Evolutionary conservation across 1,284 basidiomycete species (phyloP), one percentile per base, ranked within the genome.

Genomic region (Singerocomus inundabilis): DNA sequence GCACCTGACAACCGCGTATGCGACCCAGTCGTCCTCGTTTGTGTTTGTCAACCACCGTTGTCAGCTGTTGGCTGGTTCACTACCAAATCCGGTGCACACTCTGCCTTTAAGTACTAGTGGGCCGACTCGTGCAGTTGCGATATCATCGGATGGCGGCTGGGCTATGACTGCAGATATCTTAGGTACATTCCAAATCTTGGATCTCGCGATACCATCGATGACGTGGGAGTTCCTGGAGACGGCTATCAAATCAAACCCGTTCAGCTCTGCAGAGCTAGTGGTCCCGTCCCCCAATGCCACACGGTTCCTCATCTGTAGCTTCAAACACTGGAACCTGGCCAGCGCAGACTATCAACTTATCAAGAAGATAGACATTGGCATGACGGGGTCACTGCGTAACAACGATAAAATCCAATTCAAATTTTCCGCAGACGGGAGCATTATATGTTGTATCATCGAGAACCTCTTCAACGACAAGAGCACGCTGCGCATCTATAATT

Each of bases 81-180:
- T 59, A 16, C 48, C 40, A 0, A 32, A 7, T 6, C 51, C 36
- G 6, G 13, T 25, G n/a, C n/a, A 39, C 31, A 18, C 11, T 15
- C 11, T 39, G 1, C 48, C 61, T 10, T 1, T 48, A 8, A n/a
- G 18, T 8, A 16, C 4, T 6, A 13, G 6, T 9, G 1, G 3
- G 3, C 12, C 37, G 3, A n/a, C 18, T 1, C 24, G 28, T 26
- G 21, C 13, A 0, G 25, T 53, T 18, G 48, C 59, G 0, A 34
- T 62, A 13, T 61, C 61, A 2, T 40, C 54, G 0, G 59, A 61
- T 16, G 59, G 59, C 1, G 48, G 31, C 24, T 57, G 57, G 56
- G 46, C 51, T 21, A 59, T 48, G 33, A 26, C 36, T 1, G 42
- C 37, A 4, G 30, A 47, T 9, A 2, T 18, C 13, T 31, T 18